Conservation (phyloP, 805 yeast species). For the Candida sanyiensis region DNA sequence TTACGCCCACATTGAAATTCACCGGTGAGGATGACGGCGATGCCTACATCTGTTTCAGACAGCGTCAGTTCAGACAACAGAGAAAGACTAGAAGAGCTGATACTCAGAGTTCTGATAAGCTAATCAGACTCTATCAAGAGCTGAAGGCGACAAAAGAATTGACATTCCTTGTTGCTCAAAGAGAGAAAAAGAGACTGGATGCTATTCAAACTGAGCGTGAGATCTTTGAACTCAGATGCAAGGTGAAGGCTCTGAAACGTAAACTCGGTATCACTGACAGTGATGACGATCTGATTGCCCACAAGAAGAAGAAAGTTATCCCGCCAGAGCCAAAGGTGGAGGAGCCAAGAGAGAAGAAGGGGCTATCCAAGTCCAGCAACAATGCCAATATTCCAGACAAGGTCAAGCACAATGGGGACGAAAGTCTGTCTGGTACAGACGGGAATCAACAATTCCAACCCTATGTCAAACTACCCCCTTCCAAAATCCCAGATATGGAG, state of each 20-base stretch:
- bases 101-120: conserved; percentile 78
- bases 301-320: conserved; percentile 54
- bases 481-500: conserved; percentile 90
- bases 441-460: conserved; percentile 46
- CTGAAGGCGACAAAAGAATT: conserved; percentile 70
- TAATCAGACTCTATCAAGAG: conserved; percentile 68
- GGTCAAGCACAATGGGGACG: conserved; percentile 10
- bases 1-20: conserved; percentile 72
- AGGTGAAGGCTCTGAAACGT: conserved; percentile 70
- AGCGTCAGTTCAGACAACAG: conserved; percentile 91
- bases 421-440: conserved; percentile 21
- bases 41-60: conserved; percentile 92
- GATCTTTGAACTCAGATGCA: conserved; percentile 67
- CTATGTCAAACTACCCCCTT: conserved; percentile 80
- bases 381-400: conserved; percentile 17
- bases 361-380: conserved; percentile 15
- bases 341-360: conserved; percentile 17
- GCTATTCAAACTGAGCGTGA: conserved; percentile 55
- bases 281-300: conserved; percentile 76
- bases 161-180: conserved; percentile 60
- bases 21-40: conserved; percentile 87
- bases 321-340: conserved; percentile 15
- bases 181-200: conserved; percentile 63
- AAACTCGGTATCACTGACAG: conserved; percentile 72
- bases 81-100: conserved; percentile 96